A percentile compares a stretch with the other conserved stretches of the same genome.
These are phyloP conservation scores for Ramaria rubella DNA, from an alignment of 768 basidiomycete species.

Conservation along the genomic window DNA sequence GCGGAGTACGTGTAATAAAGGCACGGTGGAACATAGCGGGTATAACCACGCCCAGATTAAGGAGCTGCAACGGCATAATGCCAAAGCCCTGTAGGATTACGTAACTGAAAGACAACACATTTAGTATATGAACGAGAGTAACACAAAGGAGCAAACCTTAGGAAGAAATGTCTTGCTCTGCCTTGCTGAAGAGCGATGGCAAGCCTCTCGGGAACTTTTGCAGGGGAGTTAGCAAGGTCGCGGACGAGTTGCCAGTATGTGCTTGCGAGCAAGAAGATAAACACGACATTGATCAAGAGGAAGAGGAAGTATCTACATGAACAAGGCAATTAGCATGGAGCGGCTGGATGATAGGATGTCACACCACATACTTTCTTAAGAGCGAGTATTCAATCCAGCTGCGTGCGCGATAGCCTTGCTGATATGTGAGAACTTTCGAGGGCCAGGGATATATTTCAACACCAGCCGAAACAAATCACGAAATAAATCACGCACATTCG, in stretches of 20 bases:
- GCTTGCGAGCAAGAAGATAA: constrained; percentile 87
- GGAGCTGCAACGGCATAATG: constrained; percentile 91
- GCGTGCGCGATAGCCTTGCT: constrained; percentile 84
- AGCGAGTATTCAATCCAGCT: constrained; percentile 93
- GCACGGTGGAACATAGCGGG: constrained; percentile 68
- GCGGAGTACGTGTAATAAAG: constrained; percentile 81
- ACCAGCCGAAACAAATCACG: constrained; percentile 9
- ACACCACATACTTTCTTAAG: constrained; percentile 68
- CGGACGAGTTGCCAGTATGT: constrained; percentile 89
- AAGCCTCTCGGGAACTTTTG: constrained; percentile 89
- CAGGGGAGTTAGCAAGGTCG: constrained; percentile 89
- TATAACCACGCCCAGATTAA: constrained; percentile 85
- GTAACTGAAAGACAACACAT: constrained; percentile 7
- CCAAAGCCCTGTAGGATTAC: constrained; percentile 54
- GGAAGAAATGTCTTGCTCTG: constrained; percentile 49
- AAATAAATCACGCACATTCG: constrained; percentile 55
- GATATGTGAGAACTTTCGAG: constrained; percentile 61
- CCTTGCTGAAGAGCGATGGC: constrained; percentile 77
- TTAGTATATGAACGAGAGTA: not conserved
- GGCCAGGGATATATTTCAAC: no score
- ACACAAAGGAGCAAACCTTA: constrained; percentile 13
- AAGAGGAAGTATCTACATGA: constrained; percentile 97
- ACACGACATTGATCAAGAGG: constrained; percentile 85
- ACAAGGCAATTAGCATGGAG: no score
- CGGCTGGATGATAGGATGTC: constrained; percentile 9